Evolutionary conservation across 495 filamentous ascomycete species (phyloP).

Genomic region (Neurospora sp.): DNA sequence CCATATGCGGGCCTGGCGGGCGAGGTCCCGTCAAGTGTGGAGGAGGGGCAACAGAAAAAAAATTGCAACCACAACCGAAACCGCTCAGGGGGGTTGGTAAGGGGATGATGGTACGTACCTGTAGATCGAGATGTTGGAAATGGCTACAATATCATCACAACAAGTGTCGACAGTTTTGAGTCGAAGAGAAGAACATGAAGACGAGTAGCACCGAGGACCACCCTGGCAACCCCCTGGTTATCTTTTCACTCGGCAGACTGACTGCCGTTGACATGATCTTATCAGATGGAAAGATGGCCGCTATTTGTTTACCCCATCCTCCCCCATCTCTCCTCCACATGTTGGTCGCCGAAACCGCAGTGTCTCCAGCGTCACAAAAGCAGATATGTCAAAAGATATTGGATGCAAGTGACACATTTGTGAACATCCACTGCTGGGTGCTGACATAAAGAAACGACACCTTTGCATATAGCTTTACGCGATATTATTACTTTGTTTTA

Average conservation of each 20-base stretch:
- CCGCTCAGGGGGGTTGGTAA: constrained; percentile 13
- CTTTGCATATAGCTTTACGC: background rate
- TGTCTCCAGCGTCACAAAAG: background rate
- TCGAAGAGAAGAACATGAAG: background rate
- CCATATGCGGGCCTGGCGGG: background rate
- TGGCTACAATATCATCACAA: background rate
- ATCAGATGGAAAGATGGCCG: background rate
- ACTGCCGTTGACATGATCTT: background rate
- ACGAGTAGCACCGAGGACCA: background rate
- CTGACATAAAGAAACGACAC: background rate
- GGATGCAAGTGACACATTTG: background rate
- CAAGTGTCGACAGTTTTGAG: background rate
- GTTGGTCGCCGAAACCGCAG: background rate
- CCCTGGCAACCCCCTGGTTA: background rate
- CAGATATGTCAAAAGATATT: background rate
- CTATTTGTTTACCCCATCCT: background rate
- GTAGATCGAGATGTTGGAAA: background rate
- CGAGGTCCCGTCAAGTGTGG: constrained; percentile 7
- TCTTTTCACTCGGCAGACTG: background rate
- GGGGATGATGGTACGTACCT: background rate
- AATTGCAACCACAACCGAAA: constrained; percentile 24
- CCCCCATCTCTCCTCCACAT: background rate
- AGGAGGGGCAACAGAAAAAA: constrained; percentile 22
- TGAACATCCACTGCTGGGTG: background rate
- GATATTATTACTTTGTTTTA: background rate